Evolutionary conservation across 768 basidiomycete genomes (phyloP).

Genomic region (Mycena belliarum): DNA sequence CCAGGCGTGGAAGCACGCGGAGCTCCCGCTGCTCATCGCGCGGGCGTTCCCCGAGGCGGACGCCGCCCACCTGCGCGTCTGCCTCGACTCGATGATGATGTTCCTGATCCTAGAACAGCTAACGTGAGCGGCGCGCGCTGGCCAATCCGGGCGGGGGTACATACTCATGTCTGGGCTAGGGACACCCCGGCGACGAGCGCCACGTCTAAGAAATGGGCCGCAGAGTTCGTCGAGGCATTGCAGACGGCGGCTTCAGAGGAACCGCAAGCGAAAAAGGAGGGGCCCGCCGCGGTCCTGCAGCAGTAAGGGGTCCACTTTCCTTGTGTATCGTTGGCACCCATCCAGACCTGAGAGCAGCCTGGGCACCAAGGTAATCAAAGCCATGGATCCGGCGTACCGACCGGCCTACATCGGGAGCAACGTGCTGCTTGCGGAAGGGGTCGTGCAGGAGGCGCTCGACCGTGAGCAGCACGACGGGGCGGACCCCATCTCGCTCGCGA

Average conservation of each 20-base stretch:
- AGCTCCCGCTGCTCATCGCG: slow-evolving; percentile 24
- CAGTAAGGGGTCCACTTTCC: slow-evolving; percentile 2
- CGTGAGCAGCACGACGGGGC: slow-evolving; percentile 14
- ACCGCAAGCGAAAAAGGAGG: slow-evolving; percentile 5
- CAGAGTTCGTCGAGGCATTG: slow-evolving; percentile 16
- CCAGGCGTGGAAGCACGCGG: slow-evolving; percentile 26
- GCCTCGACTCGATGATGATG: slow-evolving; percentile 23
- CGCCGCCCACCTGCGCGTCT: slow-evolving; percentile 18
- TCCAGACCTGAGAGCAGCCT: background rate
- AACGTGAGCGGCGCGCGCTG: slow-evolving; percentile 14
- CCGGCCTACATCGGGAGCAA: slow-evolving; percentile 17
- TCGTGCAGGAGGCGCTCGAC: slow-evolving; percentile 24
- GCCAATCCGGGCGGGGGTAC: background rate
- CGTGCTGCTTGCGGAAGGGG: slow-evolving; percentile 17
- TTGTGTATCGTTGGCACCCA: background rate
- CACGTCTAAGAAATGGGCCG: slow-evolving; percentile 17
- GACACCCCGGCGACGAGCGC: slow-evolving; percentile 13
- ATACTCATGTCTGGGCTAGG: background rate
- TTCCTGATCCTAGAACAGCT: slow-evolving; percentile 26
- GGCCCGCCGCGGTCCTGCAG: slow-evolving; percentile 18
- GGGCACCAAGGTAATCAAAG: slow-evolving; percentile 13
- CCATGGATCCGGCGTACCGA: slow-evolving; percentile 19
- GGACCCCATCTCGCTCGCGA: slow-evolving; percentile 16
- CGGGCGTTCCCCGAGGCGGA: slow-evolving; percentile 23
- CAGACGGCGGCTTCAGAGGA: slow-evolving; percentile 9